Evolutionary conservation across 78 protist genomes (phyloP).

Genomic region (Cavenderia fasciculata): DNA sequence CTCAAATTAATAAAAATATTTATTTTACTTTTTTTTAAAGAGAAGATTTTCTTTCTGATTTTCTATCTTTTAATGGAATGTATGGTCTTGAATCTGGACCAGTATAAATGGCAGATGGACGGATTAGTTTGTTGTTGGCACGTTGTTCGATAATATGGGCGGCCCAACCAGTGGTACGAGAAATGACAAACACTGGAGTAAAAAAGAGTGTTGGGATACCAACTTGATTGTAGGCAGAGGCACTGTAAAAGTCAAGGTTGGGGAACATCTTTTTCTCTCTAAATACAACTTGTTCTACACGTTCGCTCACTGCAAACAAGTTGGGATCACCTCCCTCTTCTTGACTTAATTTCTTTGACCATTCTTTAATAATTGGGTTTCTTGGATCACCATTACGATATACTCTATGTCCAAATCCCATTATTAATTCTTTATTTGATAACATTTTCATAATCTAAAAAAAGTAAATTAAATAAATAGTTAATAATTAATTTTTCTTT

Average conservation of each 20-base stretch:
- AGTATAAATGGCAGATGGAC: slow-evolving; percentile 36
- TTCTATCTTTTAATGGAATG: slow-evolving; percentile 22
- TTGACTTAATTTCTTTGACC: slow-evolving; percentile 7
- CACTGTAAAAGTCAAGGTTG: slow-evolving; percentile 27
- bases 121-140: neutral
- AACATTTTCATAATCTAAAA: slow-evolving; percentile 30
- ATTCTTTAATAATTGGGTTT: slow-evolving; percentile 41
- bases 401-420: slow-evolving; percentile 32
- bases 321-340: neutral
- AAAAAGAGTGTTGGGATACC: slow-evolving; percentile 33
- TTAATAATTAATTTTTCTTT: too few relatives aligned
- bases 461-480: neutral
- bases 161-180: slow-evolving; percentile 43
- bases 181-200: slow-evolving; percentile 17
- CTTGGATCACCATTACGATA: slow-evolving; percentile 48
- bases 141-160: slow-evolving; percentile 49
- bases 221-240: slow-evolving; percentile 15
- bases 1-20: too few relatives aligned
- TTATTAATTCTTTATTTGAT: slow-evolving; percentile 9
- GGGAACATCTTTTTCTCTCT: slow-evolving; percentile 12
- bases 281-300: slow-evolving; percentile 30
- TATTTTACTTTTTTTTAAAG: too few relatives aligned
- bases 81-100: slow-evolving; percentile 29
- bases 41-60: slow-evolving; percentile 12
- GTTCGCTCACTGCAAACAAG: neutral